A percentile compares a stretch with the other conserved stretches of the same genome.
These are phyloP conservation scores for Erodium moschatum DNA, from an alignment of 441 rosid species.

Conservation along the genomic window DNA sequence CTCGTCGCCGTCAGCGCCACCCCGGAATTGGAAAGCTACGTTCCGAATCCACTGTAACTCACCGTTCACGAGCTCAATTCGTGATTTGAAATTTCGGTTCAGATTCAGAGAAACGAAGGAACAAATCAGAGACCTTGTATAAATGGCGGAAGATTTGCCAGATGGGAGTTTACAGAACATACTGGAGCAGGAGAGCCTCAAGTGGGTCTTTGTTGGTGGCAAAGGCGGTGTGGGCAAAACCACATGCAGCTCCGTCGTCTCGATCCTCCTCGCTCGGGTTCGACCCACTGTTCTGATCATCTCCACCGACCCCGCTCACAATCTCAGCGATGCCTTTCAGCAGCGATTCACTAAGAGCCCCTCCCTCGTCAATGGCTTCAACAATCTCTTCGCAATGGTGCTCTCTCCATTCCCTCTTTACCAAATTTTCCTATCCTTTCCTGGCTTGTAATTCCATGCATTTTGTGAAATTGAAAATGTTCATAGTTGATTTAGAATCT, in stretches of 20 bases:
- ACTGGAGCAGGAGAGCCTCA: constrained; percentile 65
- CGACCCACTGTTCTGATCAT: constrained; percentile 89
- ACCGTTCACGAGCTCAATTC: neutral
- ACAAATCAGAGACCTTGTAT: neutral
- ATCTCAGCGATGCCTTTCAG: constrained; percentile 96
- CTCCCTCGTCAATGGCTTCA: constrained; percentile 77
- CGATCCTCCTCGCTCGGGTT: constrained; percentile 65
- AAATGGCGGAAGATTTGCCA: constrained; percentile 47
- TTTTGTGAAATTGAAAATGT: too few species aligned
- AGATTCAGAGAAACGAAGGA: too few species aligned
- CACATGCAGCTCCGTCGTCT: constrained; percentile 81
- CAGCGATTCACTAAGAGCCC: constrained; percentile 86
- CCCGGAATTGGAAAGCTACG: neutral
- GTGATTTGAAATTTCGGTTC: too few species aligned
- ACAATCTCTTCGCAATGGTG: constrained; percentile 93
- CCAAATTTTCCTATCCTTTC: too few species aligned
- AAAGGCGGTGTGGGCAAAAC: constrained; percentile 99
- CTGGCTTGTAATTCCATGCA: too few species aligned
- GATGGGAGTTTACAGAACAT: constrained; percentile 64
- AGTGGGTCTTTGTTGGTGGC: constrained; percentile 99
- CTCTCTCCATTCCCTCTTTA: too few species aligned
- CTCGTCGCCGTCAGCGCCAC: neutral
- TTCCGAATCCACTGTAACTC: neutral
- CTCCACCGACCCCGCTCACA: constrained; percentile 99
- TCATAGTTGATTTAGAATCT: too few species aligned